These are phyloP conservation scores for Clarireedia sp. DNA, from an alignment of 2,329 filamentous ascomycete genomes.

Conservation along the genomic window DNA sequence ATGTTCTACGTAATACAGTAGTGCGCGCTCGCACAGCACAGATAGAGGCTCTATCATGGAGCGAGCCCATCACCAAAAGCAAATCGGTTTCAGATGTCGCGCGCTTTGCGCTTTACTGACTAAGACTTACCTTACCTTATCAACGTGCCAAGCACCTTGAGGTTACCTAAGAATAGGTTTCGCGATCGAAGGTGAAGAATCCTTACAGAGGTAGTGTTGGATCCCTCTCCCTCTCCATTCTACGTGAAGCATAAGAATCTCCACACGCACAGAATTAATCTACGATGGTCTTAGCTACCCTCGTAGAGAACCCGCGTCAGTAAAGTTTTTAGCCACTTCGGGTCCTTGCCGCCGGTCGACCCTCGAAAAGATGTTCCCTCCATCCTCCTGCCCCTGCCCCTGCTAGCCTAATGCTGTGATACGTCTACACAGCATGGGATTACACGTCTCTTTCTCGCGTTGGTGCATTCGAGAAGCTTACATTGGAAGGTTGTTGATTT, in stretches of 20 bases:
- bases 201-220: too few species aligned
- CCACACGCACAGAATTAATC: not conserved
- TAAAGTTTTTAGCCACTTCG: not conserved
- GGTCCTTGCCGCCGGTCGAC: not conserved
- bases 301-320: not conserved
- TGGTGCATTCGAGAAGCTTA: not conserved
- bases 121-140: too few species aligned
- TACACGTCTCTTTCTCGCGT: not conserved
- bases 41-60: not conserved
- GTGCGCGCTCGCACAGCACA: not conserved
- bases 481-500: not conserved
- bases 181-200: not conserved
- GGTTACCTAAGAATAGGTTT: not conserved
- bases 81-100: slow-evolving; percentile 9
- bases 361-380: not conserved
- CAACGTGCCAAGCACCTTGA: too few species aligned
- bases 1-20: too few species aligned
- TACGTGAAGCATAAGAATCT: too few species aligned
- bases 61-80: not conserved
- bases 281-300: not conserved
- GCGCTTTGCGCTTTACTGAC: not conserved
- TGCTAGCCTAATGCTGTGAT: not conserved
- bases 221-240: too few species aligned
- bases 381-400: not conserved
- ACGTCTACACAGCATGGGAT: not conserved